Base-by-base conservation (phyloP, 306 rosid species). In the Prunus mongolica region DNA sequence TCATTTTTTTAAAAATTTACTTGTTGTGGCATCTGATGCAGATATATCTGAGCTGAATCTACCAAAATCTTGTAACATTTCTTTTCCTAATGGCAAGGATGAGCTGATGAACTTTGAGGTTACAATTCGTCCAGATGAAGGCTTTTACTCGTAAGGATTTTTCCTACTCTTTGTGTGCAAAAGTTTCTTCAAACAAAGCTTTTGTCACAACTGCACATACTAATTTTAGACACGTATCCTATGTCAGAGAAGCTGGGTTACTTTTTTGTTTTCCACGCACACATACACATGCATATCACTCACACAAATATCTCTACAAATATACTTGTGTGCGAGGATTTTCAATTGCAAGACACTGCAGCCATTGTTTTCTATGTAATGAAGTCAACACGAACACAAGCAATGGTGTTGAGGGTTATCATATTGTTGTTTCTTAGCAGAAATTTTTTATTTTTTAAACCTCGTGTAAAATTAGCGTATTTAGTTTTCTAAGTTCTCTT, bases 41-140 rank as follows among this genome's bases (percentile, higher is more conserved):
- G 99, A 96, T 82, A 96, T 96, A 57, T 84, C 88, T 76, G 99
- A 96, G 91, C 87, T 96, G 87, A 96, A 87, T 85, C 93, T 92
- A 34, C 96, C 99, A 49, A 88, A 89, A 73, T 86, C 99, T 19
- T 96, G 99, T 64, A 32, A 62, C 75, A 91, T 92, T 45, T 79
- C 82, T 72, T 96, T 96, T 85, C 97, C 98, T 67, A 92, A 91
- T 81, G 96, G 99, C 80, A 90, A 91, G 89, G 97, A 96, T 87
- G 96, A 96, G 69, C 88, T 96, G 72, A 96, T 91, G 98, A 90
- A 91, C 88, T 92, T 96, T 8, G 99, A 92, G 80, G 98, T 96
- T 81, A 56, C 97, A 61, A 91, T 96, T 82, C 93, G 87, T 65
- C 99, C 97, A 10, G 99, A 96, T 81, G 99, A 96, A 76, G 98